Evolutionary conservation across 2,329 filamentous ascomycete species (phyloP), one percentile per base, ranked within the genome.

Genomic region (Penicillium sclerotiorum): DNA sequence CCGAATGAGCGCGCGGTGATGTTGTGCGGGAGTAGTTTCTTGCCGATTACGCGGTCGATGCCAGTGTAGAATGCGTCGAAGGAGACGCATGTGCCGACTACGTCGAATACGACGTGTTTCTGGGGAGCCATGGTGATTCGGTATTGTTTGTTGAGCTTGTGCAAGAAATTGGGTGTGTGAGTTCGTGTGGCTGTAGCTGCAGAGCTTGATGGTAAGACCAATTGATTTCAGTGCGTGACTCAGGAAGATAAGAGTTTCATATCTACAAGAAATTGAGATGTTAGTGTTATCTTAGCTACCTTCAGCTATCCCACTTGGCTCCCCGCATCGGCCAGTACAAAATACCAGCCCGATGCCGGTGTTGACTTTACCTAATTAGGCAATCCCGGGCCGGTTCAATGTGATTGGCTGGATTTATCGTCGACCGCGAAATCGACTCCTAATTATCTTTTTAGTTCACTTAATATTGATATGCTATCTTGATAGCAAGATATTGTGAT

Each of bases 91-190:
- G 76, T 78, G 12, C 76, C 76, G 45, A 83, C 80, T 2, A 82
- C 72, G 59, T 80, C 77, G 55, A 79, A 79, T 23, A 79, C 75
- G 49, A 78, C 69, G 52, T 79, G 70, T 46, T 78, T 78, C 21
- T 48, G 33, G 17, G 37, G 22, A 4, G 33, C 43, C 30, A 47
- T 47, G 13, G 17, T 53, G 33, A 36, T 4, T 11, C 13, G 28
- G 25, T 13, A 7, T 27, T 13, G 20, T 30, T 17, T 13, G 39
- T 42, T 12, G 25, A 40, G 37, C 37, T 40, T 27, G n/a, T n/a
- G n/a, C n/a, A n/a, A n/a, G n/a, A n/a, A n/a, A n/a, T n/a, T n/a
- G n/a, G n/a, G n/a, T n/a, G n/a, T n/a, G n/a, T n/a, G n/a, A n/a
- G 11, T 6, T 32, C 15, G 5, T 32, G 28, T 32, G n/a, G n/a